Percentiles rank a stretch among this genome's conserved stretches.
These are phyloP conservation scores for Diaporthe sp. DNA, from an alignment of 2,329 filamentous ascomycete genomes.

Conservation along the genomic window DNA sequence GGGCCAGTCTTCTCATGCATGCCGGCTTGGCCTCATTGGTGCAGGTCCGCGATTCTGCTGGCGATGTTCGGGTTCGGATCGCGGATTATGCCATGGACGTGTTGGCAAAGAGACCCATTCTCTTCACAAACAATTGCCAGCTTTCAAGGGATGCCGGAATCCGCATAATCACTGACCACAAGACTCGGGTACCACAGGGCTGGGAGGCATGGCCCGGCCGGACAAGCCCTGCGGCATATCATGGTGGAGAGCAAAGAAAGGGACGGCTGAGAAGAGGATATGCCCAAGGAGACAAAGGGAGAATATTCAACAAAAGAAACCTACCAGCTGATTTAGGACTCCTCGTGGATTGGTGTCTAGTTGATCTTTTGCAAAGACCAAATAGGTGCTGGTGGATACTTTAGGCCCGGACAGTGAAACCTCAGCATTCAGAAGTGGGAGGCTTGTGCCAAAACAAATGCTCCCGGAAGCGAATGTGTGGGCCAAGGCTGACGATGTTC, in stretches of 20 bases:
- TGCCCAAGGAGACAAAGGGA: background rate
- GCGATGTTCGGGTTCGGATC: background rate
- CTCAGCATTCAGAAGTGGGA: background rate
- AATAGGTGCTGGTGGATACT: background rate
- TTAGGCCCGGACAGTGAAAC: background rate
- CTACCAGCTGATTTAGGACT: background rate
- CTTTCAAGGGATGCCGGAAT: background rate
- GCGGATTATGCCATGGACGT: background rate
- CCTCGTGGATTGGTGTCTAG: background rate
- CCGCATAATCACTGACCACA: background rate
- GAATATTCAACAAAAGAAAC: background rate
- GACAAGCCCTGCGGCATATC: background rate
- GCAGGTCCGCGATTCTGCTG: background rate
- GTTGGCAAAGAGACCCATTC: background rate
- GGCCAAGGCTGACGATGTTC: background rate
- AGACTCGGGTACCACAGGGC: background rate
- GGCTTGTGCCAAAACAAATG: too few relatives aligned
- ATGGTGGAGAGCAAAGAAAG: slow-evolving; percentile 5
- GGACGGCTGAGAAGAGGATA: background rate
- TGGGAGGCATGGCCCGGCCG: background rate
- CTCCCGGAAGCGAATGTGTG: background rate
- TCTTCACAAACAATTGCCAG: background rate
- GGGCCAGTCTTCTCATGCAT: background rate
- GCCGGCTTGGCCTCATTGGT: background rate
- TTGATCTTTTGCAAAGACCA: background rate